These are phyloP conservation scores for Cokeromyces recurvatus DNA, from an alignment of 371 early-diverging fungal species.

Conservation along the genomic window DNA sequence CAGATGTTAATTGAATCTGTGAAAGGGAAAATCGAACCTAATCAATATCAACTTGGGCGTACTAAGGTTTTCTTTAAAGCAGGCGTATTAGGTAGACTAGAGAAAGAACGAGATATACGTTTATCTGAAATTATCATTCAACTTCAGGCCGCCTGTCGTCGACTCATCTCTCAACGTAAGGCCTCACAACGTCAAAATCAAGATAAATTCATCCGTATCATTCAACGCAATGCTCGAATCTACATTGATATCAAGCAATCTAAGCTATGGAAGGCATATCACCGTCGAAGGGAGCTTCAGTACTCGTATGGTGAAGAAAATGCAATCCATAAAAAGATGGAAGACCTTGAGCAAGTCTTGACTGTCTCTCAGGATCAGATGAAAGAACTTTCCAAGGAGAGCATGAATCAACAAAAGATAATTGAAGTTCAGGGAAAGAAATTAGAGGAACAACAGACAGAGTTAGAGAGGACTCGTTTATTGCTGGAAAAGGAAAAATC, in stretches of 20 bases:
- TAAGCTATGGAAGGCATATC: conserved; percentile 94
- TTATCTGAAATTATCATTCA: conserved; percentile 77
- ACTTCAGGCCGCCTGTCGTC: conserved; percentile 89
- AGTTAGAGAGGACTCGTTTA: conserved; percentile 17
- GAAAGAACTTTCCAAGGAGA: conserved; percentile 38
- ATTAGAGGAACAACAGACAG: conserved; percentile 33
- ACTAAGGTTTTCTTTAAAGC: conserved; percentile 99
- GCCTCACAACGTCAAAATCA: conserved; percentile 73
- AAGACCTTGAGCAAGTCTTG: conserved; percentile 40
- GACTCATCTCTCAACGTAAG: conserved; percentile 71
- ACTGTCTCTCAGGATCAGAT: conserved; percentile 51
- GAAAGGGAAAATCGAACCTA: conserved; percentile 60
- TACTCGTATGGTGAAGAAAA: conserved; percentile 77
- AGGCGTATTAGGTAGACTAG: conserved; percentile 85
- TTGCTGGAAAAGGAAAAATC: conserved; percentile 50
- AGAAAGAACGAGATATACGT: conserved; percentile 88
- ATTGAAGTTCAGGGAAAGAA: conserved; percentile 26
- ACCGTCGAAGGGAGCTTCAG: conserved; percentile 95
- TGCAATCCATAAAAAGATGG: conserved; percentile 53
- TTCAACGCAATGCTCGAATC: conserved; percentile 89
- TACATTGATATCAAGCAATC: conserved; percentile 86
- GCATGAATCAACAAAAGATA: conserved; percentile 44
- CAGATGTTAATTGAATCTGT: conserved; percentile 71
- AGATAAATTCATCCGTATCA: conserved; percentile 81
- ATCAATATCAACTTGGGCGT: conserved; percentile 88